Evolutionary conservation across 768 basidiomycete genomes (phyloP), one percentile per base, ranked within the genome.

Genomic region (Lentinula sp.): DNA sequence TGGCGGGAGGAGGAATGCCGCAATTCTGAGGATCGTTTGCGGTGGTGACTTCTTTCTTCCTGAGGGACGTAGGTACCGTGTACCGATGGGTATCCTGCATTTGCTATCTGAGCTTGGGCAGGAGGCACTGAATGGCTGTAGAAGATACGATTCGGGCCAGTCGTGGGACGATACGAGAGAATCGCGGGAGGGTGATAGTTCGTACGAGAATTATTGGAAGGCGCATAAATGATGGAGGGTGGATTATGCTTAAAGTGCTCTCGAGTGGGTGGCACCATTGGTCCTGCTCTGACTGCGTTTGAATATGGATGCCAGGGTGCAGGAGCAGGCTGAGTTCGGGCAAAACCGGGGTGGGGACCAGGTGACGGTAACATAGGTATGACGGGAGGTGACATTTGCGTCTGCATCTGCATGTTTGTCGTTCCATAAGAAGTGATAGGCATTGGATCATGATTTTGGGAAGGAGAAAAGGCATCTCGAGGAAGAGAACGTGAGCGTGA

Each of bases 181-280:
- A 87, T 81, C 0, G 80, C 76, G 13, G 85, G 85, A 16, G 86
- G 85, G 7, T 82, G 73, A 64, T 88, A 88, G 65, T 80, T 78
- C 57, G 82, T 75, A 58, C 69, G 74, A 31, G 76, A 72, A 64
- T 78, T 78, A 58, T 78, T 77, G 42, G 79, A 72, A 48, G 85
- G 81, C 18, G 85, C 84, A 69, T 87, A 86, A 59, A 85, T 76
- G 63, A 86, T 86, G 61, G 83, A 80, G 32, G 85, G 83, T 2
- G 80, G 79, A 32, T 79, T 74, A 59, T 77, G 80, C 60, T 63
- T 45, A 64, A 67, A 64, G 70, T 60, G 64, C 67, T 61, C 66
- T 68, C 62, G 50, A 68, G 18, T 50, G 65, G 76, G 55, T 70
- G 61, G 71, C 72, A 78, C 64, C 75, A 77, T 64, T 70, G 75